These are phyloP conservation scores for Cytospora mali DNA, from an alignment of 2,329 filamentous ascomycete genomes.

Conservation along the genomic window DNA sequence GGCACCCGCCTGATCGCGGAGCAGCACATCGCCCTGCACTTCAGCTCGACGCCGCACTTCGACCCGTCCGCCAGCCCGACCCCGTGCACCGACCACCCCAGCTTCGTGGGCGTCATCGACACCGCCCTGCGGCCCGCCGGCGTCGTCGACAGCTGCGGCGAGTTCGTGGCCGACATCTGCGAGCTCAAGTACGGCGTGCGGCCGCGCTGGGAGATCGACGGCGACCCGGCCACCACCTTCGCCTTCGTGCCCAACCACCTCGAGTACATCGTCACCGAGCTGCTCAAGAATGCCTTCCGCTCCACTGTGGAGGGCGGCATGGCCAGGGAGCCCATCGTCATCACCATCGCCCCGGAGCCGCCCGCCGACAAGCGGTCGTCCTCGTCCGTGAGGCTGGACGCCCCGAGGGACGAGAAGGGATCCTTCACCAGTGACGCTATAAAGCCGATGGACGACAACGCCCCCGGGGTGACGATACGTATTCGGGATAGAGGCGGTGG, in stretches of 20 bases:
- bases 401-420: conserved; percentile 40
- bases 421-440: conserved; percentile 52
- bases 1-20: conserved; percentile 93
- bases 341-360: conserved; percentile 81
- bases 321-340: conserved; percentile 79
- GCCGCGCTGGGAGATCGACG: conserved; percentile 78
- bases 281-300: conserved; percentile 95
- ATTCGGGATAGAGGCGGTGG: conserved; percentile 96
- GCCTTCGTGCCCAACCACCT: conserved; percentile 94
- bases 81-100: conserved; percentile 55
- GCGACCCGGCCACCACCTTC: conserved; percentile 84
- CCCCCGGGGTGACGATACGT: conserved; percentile 88
- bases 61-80: conserved; percentile 56
- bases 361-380: conserved; percentile 33
- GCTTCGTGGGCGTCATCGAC: conserved; percentile 94
- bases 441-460: conserved; percentile 62
- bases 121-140: conserved; percentile 80
- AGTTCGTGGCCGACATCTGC: conserved; percentile 93
- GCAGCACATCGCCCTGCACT: conserved; percentile 92
- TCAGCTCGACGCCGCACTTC: conserved; percentile 69
- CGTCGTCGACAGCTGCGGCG: conserved; percentile 81
- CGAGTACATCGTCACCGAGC: conserved; percentile 95
- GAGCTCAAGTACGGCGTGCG: conserved; percentile 93
- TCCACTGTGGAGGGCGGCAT: conserved; percentile 86
- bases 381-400: conserved; percentile 8